Base-by-base conservation (phyloP, 2,329 filamentous ascomycete genomes). In the Trichoderma semiorbis region DNA sequence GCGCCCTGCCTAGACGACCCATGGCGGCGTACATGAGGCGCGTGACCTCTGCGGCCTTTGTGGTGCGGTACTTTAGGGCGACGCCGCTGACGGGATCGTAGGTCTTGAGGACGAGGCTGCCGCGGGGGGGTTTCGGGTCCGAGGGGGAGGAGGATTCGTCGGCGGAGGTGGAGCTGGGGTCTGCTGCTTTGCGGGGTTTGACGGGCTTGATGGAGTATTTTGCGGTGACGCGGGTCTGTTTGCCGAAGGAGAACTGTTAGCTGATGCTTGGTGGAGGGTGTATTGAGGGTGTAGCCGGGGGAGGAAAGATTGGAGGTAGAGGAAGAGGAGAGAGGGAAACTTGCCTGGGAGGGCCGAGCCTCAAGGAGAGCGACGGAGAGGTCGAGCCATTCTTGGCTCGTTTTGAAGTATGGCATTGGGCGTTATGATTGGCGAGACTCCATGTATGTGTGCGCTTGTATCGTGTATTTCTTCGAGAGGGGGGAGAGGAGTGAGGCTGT, bases 381-480 rank as follows among this genome's bases (percentile, higher is more conserved):
- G 77, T 92, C 90, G 76, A 98, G 92, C 92, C 94, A 99, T 84
- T 95, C 92, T 83, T 97, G 91, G 82, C 93, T 93, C 72, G 93
- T 94, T 66, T 88, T 85, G 80, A 97, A 90, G 80, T 97, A 90
- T 80, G 92, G 91, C 95, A 97, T 97, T 61, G 67, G 39, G 71
- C 57, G 58, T 30, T 71, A 70, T 70, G 66, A 57, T 36, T 24
- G 26, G 21, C 58, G 16, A 28, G 26, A 28, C 64, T 58, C 70
- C 70, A 72, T 72, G 24, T 64, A 69, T 69, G 28, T 43, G 28
- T 16, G 30, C 5, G 10, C 7, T 21, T 8, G 66, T 14, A 32
- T 58, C 21, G 16, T 57, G 12, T 43, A 11, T 47, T 26, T 34
- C n/a, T 26, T 47, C 28, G 65, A 36, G 58, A 36, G 28, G 32